Conservation (phyloP, 2,329 filamentous ascomycete species). For the Penicillium sp. region DNA sequence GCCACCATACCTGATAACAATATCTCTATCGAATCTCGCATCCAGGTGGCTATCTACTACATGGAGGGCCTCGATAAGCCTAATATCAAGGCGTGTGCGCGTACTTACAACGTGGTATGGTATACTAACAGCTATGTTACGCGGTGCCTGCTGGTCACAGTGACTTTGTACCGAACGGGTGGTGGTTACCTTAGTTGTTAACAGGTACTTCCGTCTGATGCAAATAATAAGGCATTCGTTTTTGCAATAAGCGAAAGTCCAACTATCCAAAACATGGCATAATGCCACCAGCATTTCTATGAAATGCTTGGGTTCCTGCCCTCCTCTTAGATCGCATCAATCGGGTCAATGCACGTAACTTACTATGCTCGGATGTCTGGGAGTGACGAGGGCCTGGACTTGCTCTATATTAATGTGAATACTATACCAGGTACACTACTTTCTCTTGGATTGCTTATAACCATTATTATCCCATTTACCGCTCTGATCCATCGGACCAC, state of each 20-base stretch:
- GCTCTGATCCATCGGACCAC: slow-evolving; percentile 7
- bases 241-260: neutral
- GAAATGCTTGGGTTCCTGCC: neutral
- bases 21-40: too few species aligned
- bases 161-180: too few species aligned
- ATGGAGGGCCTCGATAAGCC: too few species aligned
- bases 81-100: too few species aligned
- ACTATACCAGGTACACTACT: slow-evolving; percentile 1
- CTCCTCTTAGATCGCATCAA: neutral
- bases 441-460: neutral
- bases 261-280: slow-evolving; percentile 5
- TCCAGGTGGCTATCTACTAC: too few species aligned
- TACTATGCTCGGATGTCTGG: neutral
- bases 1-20: too few species aligned
- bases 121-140: too few species aligned
- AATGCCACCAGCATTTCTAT: slow-evolving; percentile 7
- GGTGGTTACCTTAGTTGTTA: too few species aligned
- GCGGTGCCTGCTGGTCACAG: too few species aligned
- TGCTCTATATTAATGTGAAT: slow-evolving; percentile 6
- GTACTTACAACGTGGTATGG: too few species aligned
- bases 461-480: slow-evolving; percentile 9
- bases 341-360: slow-evolving; percentile 4
- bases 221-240: slow-evolving; percentile 3
- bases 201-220: slow-evolving; percentile 2
- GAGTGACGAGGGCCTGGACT: slow-evolving; percentile 1